Percentiles rank a stretch among this genome's conserved stretches.
Conservation (phyloP, 2,329 filamentous ascomycete genomes). For the Cytospora schulzeri region DNA sequence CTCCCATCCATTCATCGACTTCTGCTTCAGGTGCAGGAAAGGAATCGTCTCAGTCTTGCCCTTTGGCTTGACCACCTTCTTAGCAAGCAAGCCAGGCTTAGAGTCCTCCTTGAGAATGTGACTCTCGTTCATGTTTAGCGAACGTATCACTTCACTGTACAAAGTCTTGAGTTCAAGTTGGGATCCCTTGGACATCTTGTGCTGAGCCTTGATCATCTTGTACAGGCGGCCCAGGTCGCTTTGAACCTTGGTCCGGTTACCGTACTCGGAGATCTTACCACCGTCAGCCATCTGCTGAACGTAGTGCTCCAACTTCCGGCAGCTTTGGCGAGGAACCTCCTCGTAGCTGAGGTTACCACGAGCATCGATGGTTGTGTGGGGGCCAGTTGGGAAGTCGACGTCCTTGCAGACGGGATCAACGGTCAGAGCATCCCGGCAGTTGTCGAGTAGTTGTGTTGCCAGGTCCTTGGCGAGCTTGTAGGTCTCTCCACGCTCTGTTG, state of each 20-base stretch:
- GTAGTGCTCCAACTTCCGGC: constrained; percentile 96
- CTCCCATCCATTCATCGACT: constrained; percentile 92
- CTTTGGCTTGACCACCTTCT: constrained; percentile 67
- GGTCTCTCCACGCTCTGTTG: constrained; percentile 92
- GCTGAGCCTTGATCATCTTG: constrained; percentile 97
- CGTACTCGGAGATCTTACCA: constrained; percentile 97
- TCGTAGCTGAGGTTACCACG: constrained; percentile 91
- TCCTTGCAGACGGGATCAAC: constrained; percentile 93
- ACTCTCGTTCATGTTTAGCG: constrained; percentile 95
- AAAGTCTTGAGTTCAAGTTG: constrained; percentile 95
- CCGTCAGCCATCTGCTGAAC: constrained; percentile 98
- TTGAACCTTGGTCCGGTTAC: constrained; percentile 96
- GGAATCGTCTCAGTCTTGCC: constrained; percentile 97
- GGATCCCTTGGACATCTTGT: constrained; percentile 94
- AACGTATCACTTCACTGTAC: constrained; percentile 92
- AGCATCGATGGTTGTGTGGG: constrained; percentile 87
- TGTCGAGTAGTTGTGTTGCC: constrained; percentile 90
- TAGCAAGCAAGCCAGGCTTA: constrained; percentile 54
- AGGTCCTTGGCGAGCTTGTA: constrained; percentile 98
- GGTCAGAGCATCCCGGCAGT: constrained; percentile 90
- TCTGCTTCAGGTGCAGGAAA: constrained; percentile 95
- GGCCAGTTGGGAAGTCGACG: constrained; percentile 87
- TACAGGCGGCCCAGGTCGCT: constrained; percentile 94
- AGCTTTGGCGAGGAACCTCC: constrained; percentile 82
- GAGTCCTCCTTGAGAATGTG: constrained; percentile 89